phyloP scores from a whole-genome alignment of 2,329 filamentous ascomycete genomes.

The Incumbomyces delicatus region DNA sequence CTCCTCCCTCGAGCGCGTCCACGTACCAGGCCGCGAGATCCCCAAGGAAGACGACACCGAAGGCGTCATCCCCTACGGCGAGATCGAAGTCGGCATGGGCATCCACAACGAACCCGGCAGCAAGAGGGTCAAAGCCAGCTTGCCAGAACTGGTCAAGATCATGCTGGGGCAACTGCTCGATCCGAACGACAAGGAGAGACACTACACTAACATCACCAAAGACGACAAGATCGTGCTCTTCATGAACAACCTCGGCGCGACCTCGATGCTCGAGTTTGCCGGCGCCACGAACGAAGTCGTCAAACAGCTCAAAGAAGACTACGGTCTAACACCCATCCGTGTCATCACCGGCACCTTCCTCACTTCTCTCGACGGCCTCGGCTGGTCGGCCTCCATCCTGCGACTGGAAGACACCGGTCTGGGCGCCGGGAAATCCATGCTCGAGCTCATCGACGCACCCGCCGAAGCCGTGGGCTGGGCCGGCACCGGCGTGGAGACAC shows the following conservation, averaged over 20 bases:
- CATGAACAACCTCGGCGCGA: slow-evolving; percentile 61
- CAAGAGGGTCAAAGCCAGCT: slow-evolving; percentile 39
- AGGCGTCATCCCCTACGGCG: slow-evolving; percentile 37
- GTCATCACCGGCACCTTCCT: slow-evolving; percentile 60
- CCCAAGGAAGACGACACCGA: slow-evolving; percentile 42
- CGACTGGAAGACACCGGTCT: slow-evolving; percentile 52
- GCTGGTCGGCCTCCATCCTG: slow-evolving; percentile 60
- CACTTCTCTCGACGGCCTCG: slow-evolving; percentile 61
- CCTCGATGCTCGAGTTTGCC: slow-evolving; percentile 57
- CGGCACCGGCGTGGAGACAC: slow-evolving; percentile 43
- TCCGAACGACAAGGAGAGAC: slow-evolving; percentile 52
- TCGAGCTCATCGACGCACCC: slow-evolving; percentile 58
- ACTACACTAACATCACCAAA: slow-evolving; percentile 49
- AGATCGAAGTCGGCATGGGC: slow-evolving; percentile 63
- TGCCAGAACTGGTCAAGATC: slow-evolving; percentile 44
- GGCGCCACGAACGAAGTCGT: slow-evolving; percentile 59
- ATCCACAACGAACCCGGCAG: slow-evolving; percentile 53
- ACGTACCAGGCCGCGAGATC: slow-evolving; percentile 67
- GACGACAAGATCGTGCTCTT: slow-evolving; percentile 53
- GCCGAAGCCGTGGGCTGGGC: slow-evolving; percentile 60
- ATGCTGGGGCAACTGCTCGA: slow-evolving; percentile 60
- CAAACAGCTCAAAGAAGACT: slow-evolving; percentile 48
- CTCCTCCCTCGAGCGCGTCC: slow-evolving; percentile 79
- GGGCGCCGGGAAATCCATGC: slow-evolving; percentile 43
- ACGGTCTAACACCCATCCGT: slow-evolving; percentile 51